Base-by-base conservation (phyloP, 179 eudicot species). In the Silene vulgaris region DNA sequence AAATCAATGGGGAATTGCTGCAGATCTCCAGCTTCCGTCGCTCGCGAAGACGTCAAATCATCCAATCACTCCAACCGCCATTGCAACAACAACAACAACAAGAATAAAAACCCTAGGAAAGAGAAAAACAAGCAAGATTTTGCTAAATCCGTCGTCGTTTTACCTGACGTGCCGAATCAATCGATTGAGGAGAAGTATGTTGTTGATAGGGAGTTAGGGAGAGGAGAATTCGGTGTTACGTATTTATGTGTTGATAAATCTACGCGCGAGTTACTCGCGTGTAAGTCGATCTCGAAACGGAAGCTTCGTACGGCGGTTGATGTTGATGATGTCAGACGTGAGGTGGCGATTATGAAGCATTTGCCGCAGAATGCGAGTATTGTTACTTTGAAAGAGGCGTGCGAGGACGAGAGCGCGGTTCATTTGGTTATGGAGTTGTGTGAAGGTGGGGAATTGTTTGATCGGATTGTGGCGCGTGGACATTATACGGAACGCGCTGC, bases 1-100 rank as follows among this genome's bases (percentile, higher is more conserved):
- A 74, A 78, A 71, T 80, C 78, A 0, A 93, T 93, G 98, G 98
- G 98, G 0, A 93, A 93, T 83, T 93, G 98, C 82, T 93, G 98
- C 87, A 89, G 98, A 93, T 93, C 98, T 86, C 98, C 97, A n/a
- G 97, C 98, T 0, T 89, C 98, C 0, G 97, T 91, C 0, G 98
- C 98, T n/a, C 74, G 98, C 6, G 98, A 93, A 21, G 98, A 91
- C 65, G 98, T 93, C 2, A 89, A 90, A 79, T 83, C 96, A 2
- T 37, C 72, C 30, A 45, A 45, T 43, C 74, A 37, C 37, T 1
- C 60, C 1, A 40, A 32, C 61, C 20, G 35, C 54, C 8, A n/a
- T 3, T n/a, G 4, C 32, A 2, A 2, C 32, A 30, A 30, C 32
- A 30, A 40, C 52, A 17, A 69, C 37, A 13, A 11, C 82, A 77